Percentiles rank a stretch among this genome's conserved stretches.
Evolutionary conservation across 352 stramenopile genomes (phyloP).

Genomic region (Pythium biforme): DNA sequence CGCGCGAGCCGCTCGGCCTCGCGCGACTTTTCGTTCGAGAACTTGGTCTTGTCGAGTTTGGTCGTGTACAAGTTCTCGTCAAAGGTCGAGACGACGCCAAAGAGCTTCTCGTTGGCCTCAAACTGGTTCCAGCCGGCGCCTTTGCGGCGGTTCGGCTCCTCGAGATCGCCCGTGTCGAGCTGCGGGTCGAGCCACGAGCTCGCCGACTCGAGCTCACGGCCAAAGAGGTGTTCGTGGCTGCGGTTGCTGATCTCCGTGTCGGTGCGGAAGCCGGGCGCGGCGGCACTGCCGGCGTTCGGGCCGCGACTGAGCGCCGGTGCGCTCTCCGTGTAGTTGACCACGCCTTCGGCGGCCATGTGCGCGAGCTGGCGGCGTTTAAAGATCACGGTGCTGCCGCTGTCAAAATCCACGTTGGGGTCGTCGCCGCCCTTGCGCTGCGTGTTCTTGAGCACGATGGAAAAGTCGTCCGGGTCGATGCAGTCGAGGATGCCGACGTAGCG

Average conservation of each 20-base stretch:
- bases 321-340: conserved; percentile 60
- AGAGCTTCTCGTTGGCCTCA: conserved; percentile 94
- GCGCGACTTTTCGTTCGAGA: conserved; percentile 86
- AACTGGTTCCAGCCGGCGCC: conserved; percentile 94
- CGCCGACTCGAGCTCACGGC: conserved; percentile 61
- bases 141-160: conserved; percentile 56
- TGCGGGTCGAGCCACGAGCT: conserved; percentile 82
- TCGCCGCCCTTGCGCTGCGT: conserved; percentile 42
- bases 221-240: conserved; percentile 64
- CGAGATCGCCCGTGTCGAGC: conserved; percentile 72
- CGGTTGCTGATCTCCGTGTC: conserved; percentile 91
- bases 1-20: conserved; percentile 92
- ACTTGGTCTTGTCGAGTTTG: conserved; percentile 91
- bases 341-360: conserved; percentile 57
- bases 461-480: conserved; percentile 83
- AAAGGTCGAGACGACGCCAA: conserved; percentile 94
- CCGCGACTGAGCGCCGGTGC: conserved; percentile 27
- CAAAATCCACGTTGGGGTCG: conserved; percentile 40
- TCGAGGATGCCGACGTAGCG: conserved; percentile 75
- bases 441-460: conserved; percentile 80
- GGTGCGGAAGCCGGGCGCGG: conserved; percentile 56
- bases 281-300: conserved; percentile 7
- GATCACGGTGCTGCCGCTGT: conserved; percentile 73
- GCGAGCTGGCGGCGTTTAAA: conserved; percentile 68
- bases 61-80: conserved; percentile 99